Base-by-base conservation (phyloP, 2,329 filamentous ascomycete species). In the Aphanoascus verrucosus region DNA sequence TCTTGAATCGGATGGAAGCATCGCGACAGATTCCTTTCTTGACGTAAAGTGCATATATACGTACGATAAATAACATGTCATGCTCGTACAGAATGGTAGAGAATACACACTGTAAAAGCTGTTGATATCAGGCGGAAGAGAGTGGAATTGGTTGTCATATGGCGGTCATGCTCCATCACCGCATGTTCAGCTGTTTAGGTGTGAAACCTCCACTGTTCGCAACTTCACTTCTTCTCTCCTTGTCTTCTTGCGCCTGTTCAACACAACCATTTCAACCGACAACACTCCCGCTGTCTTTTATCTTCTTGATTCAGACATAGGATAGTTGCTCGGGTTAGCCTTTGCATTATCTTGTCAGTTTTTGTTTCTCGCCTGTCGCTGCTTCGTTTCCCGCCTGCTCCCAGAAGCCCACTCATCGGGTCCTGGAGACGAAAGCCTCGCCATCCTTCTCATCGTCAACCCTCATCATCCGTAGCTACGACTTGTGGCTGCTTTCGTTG, bases 401-500 rank as follows among this genome's bases (percentile, higher is more conserved):
- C 17, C 41, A 28, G 17, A 35, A 52, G 34, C 7, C 49, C 50
- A 20, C 41, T 19, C n/a, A 47, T 32, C 19, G n/a, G 42, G 42
- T 54, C 51, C 57, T 56, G 31, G 31, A 54, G 41, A n/a, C 35
- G 34, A 50, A 50, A 44, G 34, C 46, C 45, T 45, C 37, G 14
- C 52, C 45, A 49, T 47, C 52, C 45, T 31, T 17, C 31, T n/a
- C 50, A 9, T 19, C 42, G 37, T 49, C 52, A 54, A 49, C 37
- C 20, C 23, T 28, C 52, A 54, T 54, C 52, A 15, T 35, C 45
- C 28, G 35, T 35, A 11, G 8, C 37, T 35, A 15, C 31, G 20
- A 17, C 28, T 28, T 14, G 35, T 42, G 55, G 58, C 60, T 55
- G 54, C 56, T 60, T 58, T 54, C 52, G 41, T 35, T 55, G 45